Conservation (phyloP, 148 eudicot genomes). For the Dianthus caryophyllus region DNA sequence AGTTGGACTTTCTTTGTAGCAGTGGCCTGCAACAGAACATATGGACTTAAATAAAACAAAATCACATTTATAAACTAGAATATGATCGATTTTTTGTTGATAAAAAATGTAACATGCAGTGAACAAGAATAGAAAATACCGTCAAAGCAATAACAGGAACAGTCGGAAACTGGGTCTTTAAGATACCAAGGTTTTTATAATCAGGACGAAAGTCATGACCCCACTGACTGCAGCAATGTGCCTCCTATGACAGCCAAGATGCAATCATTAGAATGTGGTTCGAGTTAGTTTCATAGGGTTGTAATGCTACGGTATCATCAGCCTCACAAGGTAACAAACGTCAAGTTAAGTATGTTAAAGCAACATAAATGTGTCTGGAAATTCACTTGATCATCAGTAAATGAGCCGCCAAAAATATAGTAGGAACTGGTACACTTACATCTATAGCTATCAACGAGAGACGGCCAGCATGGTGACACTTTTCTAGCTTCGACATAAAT, state of each 20-base stretch:
- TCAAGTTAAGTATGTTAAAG: background rate
- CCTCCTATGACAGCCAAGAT: constrained; percentile 53
- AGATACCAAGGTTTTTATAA: constrained; percentile 93
- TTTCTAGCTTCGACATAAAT: constrained; percentile 98
- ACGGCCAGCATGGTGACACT: constrained; percentile 94
- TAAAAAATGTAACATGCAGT: background rate
- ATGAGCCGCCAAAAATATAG: constrained; percentile 1
- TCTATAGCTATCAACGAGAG: constrained; percentile 92
- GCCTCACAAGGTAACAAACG: background rate
- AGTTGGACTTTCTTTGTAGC: constrained; percentile 96
- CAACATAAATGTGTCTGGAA: background rate
- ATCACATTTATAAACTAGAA: background rate
- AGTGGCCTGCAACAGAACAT: constrained; percentile 62
- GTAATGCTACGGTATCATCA: background rate
- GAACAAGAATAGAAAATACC: constrained; percentile 34
- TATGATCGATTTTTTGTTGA: background rate
- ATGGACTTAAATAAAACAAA: background rate
- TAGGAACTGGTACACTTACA: constrained; percentile 41
- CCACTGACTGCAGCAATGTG: constrained; percentile 99
- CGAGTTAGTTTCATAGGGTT: background rate
- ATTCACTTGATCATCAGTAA: background rate
- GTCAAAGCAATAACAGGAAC: constrained; percentile 94
- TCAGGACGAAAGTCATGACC: constrained; percentile 99
- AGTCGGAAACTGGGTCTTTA: constrained; percentile 93
- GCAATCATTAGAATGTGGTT: background rate